These are phyloP conservation scores for Sporothrix pseudoabietina DNA, from an alignment of 2,329 filamentous ascomycete genomes.

Conservation along the genomic window DNA sequence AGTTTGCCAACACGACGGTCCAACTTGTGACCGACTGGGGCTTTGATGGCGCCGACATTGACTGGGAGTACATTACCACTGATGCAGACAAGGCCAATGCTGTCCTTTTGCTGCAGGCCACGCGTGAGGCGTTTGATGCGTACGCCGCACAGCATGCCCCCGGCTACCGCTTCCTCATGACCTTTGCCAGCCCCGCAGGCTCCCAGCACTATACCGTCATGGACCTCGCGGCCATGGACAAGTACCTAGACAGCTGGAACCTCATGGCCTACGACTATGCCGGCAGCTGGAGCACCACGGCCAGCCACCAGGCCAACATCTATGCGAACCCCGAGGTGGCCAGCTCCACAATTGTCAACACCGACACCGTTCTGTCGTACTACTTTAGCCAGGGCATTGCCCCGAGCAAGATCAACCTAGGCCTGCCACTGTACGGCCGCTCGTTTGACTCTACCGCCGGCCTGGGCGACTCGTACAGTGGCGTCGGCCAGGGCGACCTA, in stretches of 20 bases:
- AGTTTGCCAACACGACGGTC: slow-evolving; percentile 70
- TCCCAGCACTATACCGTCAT: slow-evolving; percentile 49
- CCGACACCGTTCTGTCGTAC: slow-evolving; percentile 63
- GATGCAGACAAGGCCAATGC: slow-evolving; percentile 47
- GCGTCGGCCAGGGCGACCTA: slow-evolving; percentile 60
- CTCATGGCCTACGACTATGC: slow-evolving; percentile 71
- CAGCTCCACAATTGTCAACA: slow-evolving; percentile 67
- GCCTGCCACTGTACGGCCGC: slow-evolving; percentile 79
- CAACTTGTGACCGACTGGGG: slow-evolving; percentile 69
- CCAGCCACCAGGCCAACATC: slow-evolving; percentile 71
- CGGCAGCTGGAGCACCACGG: slow-evolving; percentile 62
- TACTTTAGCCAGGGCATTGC: slow-evolving; percentile 64
- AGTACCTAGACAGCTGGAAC: slow-evolving; percentile 56
- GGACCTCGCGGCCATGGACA: slow-evolving; percentile 51
- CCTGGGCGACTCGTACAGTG: slow-evolving; percentile 63
- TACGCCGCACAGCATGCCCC: slow-evolving; percentile 39
- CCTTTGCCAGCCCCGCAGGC: slow-evolving; percentile 46
- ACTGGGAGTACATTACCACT: slow-evolving; percentile 57
- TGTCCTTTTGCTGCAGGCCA: slow-evolving; percentile 48
- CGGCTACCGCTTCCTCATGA: slow-evolving; percentile 42
- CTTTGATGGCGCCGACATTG: slow-evolving; percentile 59
- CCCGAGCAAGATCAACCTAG: slow-evolving; percentile 68
- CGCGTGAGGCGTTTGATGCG: slow-evolving; percentile 44
- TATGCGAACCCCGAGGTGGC: slow-evolving; percentile 56
- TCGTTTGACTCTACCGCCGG: slow-evolving; percentile 70